Percentiles rank a stretch among this genome's conserved stretches.
Evolutionary conservation across 78 protist species (phyloP).

Genomic region (Cavenderia fasciculata): DNA sequence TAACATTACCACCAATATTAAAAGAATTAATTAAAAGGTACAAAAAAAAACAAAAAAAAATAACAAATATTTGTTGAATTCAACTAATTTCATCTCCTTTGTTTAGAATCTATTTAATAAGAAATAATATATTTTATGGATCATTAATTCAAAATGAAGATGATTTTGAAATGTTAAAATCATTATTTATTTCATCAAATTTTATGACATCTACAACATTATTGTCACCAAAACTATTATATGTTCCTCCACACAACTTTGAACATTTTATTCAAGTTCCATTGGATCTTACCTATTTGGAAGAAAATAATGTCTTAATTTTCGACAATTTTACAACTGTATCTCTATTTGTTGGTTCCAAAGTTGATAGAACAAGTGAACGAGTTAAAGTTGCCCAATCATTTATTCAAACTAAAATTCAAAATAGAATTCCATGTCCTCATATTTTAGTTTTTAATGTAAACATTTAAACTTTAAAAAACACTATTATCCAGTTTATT

Average conservation of each 20-base stretch:
- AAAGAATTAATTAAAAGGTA: conserved; percentile 31
- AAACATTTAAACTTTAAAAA: not conserved
- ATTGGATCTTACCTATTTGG: not conserved
- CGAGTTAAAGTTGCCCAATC: not conserved
- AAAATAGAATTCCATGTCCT: conserved; percentile 10
- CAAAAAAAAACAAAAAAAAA: no score
- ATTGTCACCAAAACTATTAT: conserved; percentile 33
- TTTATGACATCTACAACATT: conserved; percentile 24
- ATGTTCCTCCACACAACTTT: not conserved
- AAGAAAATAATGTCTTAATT: not conserved
- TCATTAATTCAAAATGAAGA: conserved; percentile 52
- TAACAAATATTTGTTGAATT: no score
- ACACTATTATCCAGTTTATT: not conserved
- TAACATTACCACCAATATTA: conserved; percentile 34
- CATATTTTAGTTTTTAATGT: conserved; percentile 7
- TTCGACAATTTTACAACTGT: conserved; percentile 3
- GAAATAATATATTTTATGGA: conserved; percentile 34
- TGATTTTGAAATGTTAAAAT: conserved; percentile 11
- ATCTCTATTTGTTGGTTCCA: not conserved
- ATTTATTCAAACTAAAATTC: not conserved
- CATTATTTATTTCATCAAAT: conserved; percentile 10
- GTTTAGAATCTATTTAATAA: conserved; percentile 13
- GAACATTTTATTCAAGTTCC: not conserved
- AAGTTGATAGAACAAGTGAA: not conserved
- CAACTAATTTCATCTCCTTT: no score